These are phyloP conservation scores for Metschnikowia colocasiae DNA, from an alignment of 805 yeast genomes.

Conservation along the genomic window DNA sequence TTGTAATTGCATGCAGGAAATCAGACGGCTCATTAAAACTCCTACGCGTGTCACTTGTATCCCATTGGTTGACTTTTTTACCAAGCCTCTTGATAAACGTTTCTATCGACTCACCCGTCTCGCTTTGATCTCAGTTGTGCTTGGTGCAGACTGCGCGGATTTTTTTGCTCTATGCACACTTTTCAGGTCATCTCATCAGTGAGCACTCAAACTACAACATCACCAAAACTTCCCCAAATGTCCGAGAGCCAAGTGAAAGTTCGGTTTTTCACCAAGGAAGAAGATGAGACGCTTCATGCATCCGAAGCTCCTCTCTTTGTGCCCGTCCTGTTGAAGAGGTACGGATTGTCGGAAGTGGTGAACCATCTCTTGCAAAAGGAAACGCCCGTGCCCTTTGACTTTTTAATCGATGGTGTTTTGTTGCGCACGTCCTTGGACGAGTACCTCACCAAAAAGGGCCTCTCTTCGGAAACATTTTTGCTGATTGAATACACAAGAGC, in stretches of 20 bases:
- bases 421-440: slow-evolving; percentile 76
- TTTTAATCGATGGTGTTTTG: slow-evolving; percentile 79
- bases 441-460: slow-evolving; percentile 69
- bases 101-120: no score
- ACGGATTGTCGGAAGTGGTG: slow-evolving; percentile 91
- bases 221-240: slow-evolving; percentile 9
- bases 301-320: slow-evolving; percentile 79
- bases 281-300: slow-evolving; percentile 66
- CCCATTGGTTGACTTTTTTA: no score
- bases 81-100: no score
- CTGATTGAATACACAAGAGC: slow-evolving; percentile 89
- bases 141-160: slow-evolving; percentile 2
- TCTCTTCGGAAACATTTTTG: slow-evolving; percentile 76
- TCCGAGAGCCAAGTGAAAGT: slow-evolving; percentile 66
- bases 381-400: slow-evolving; percentile 83
- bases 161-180: slow-evolving; percentile 4
- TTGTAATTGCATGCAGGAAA: no score
- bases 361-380: slow-evolving; percentile 73
- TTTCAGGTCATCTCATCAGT: slow-evolving; percentile 8
- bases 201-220: neutral
- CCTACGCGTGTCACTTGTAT: no score
- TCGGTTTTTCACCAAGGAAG: slow-evolving; percentile 82
- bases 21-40: no score
- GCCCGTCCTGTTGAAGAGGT: slow-evolving; percentile 81
- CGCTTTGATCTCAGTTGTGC: neutral